phyloP scores from a whole-genome alignment of 805 yeast genomes.

The Hanseniaspora osmophila region DNA sequence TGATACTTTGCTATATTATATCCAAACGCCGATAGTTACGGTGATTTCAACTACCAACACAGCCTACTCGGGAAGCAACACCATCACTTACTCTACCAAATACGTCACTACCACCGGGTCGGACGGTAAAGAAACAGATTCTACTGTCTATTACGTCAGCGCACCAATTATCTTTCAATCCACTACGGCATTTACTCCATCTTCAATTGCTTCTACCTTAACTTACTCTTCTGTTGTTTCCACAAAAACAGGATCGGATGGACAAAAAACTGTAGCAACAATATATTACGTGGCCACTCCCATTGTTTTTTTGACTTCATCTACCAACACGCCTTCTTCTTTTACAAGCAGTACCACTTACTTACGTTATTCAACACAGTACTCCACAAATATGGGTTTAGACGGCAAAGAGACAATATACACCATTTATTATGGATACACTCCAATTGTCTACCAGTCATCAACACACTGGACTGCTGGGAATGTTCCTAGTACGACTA shows the following conservation, averaged over 20 bases:
- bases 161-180: slow-evolving; percentile 3
- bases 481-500: neutral
- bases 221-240: no score
- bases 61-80: neutral
- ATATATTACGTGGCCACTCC: neutral
- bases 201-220: no score
- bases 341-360: slow-evolving; percentile 1
- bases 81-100: slow-evolving; percentile 6
- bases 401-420: slow-evolving; percentile 5
- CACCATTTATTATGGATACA: slow-evolving; percentile 7
- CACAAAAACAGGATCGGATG: no score
- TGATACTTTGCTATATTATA: slow-evolving; percentile 5
- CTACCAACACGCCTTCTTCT: neutral
- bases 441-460: slow-evolving; percentile 2
- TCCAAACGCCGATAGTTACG: slow-evolving; percentile 6
- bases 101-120: slow-evolving; percentile 4
- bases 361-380: slow-evolving; percentile 3
- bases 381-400: slow-evolving; percentile 6
- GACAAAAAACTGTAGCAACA: no score
- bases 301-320: neutral
- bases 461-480: neutral
- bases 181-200: slow-evolving; percentile 4
- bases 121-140: slow-evolving; percentile 6
- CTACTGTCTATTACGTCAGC: slow-evolving; percentile 6
- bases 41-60: slow-evolving; percentile 5